phyloP scores from a whole-genome alignment of 805 yeast species.

The Diddensiella transvaalensis region DNA sequence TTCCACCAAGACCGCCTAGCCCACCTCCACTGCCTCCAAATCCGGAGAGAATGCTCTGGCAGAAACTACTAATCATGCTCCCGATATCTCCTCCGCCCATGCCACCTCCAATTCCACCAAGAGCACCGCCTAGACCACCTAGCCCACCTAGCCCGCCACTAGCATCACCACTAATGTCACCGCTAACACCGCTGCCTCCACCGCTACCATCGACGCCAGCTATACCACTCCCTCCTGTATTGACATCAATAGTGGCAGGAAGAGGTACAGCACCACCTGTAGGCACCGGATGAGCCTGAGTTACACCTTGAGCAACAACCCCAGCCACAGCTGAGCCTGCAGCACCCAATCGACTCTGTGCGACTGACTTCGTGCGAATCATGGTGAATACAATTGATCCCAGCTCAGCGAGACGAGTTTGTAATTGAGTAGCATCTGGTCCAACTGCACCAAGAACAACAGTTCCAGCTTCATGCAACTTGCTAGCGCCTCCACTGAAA shows the following conservation, averaged over 20 bases:
- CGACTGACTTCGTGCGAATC: background rate
- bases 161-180: background rate
- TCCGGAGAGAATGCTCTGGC: no score
- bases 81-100: background rate
- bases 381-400: background rate
- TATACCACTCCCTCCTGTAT: background rate
- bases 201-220: background rate
- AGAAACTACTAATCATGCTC: no score
- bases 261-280: no score
- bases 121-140: background rate
- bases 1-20: background rate
- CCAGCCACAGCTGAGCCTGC: slow-evolving; percentile 1
- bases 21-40: background rate
- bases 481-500: background rate
- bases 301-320: slow-evolving; percentile 1
- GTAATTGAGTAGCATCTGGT: background rate
- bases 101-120: background rate
- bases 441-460: slow-evolving; percentile 1
- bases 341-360: background rate
- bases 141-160: background rate
- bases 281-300: background rate
- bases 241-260: no score
- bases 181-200: background rate
- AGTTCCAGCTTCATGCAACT: background rate
- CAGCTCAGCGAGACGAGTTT: background rate